Evolutionary conservation across 2,329 filamentous ascomycete genomes (phyloP), one percentile per base, ranked within the genome.

Genomic region (Parastagonospora avenae): DNA sequence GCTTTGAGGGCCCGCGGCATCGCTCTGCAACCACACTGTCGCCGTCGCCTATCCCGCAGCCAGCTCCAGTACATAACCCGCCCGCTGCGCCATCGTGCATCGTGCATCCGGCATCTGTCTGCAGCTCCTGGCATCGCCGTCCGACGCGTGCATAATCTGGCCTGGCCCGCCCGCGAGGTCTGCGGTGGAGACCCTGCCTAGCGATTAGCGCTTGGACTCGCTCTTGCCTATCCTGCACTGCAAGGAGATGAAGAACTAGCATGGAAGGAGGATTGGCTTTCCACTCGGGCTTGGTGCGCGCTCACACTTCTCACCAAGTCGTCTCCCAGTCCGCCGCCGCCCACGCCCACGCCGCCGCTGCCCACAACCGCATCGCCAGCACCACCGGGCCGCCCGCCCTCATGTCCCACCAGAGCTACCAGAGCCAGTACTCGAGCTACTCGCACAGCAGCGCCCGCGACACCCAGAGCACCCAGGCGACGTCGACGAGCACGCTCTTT

Each of bases 391-490:
- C 69, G 38, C 66, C 71, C 39, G 66, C 74, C 60, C 71, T 78
- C 62, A 73, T 75, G 62, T 73, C 68, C 64, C 72, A 74, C 68
- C 75, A 79, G 68, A 75, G 67, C 67, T 77, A 74, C 68, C 76
- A 78, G 59, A 75, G 74, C 66, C 74, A 76, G 59, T 76, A 77
- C 72, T 78, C 74, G 62, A 76, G 74, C 58, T 77, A 75, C 63
- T 79, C 76, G 42, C 75, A 78, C 60, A 73, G 70, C 53, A 78
- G 73, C 58, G 70, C 67, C 46, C 74, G 78, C 61, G 74, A 76
- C 65, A 80, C 77, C 59, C 76, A 78, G 63, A 76, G 76, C 61
- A 79, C 78, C 59, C 73, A 76, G 55, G 75, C 71, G 57, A 80
- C 78, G 37, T 66, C 71, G 43, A 60, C 68, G 49, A 78, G 76